Conservation (phyloP, 139 green algal genomes). For the Chlamydomonas schloesseri region DNA sequence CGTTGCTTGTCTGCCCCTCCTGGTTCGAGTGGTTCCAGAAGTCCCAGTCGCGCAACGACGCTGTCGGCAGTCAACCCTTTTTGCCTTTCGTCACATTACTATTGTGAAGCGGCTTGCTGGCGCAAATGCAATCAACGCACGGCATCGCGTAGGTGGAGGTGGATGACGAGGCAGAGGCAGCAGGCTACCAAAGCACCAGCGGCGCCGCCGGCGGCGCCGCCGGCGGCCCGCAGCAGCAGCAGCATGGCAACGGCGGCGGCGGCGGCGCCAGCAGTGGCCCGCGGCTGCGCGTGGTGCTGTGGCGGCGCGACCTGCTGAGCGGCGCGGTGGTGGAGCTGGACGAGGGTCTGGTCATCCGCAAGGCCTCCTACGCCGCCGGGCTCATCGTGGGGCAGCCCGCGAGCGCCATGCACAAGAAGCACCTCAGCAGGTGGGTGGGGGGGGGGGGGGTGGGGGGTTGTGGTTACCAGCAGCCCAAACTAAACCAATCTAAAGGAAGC, state of each 20-base stretch:
- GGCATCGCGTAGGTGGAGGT: not conserved
- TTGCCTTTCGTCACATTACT: no score
- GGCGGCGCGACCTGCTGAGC: conserved; percentile 19
- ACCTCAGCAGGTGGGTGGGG: not conserved
- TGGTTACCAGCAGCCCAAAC: no score
- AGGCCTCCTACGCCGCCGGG: not conserved
- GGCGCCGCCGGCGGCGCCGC: not conserved
- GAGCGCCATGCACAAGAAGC: conserved; percentile 36
- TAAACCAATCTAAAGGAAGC: no score
- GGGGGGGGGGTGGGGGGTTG: no score
- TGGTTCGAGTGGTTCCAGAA: no score
- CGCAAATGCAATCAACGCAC: no score
- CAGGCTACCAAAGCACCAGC: not conserved
- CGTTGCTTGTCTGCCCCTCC: no score
- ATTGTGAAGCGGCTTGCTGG: no score
- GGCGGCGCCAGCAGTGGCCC: not conserved
- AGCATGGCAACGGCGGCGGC: not conserved
- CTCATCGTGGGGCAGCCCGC: conserved; percentile 23
- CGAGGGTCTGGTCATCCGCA: not conserved
- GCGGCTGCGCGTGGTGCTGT: not conserved
- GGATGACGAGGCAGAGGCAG: not conserved
- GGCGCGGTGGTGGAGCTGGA: conserved; percentile 18
- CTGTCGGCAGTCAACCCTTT: no score
- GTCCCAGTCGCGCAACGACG: no score
- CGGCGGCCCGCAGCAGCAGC: not conserved